Evolutionary conservation across 176 grass and related monocot genomes (phyloP).

Genomic region (Leersia perrieri): DNA sequence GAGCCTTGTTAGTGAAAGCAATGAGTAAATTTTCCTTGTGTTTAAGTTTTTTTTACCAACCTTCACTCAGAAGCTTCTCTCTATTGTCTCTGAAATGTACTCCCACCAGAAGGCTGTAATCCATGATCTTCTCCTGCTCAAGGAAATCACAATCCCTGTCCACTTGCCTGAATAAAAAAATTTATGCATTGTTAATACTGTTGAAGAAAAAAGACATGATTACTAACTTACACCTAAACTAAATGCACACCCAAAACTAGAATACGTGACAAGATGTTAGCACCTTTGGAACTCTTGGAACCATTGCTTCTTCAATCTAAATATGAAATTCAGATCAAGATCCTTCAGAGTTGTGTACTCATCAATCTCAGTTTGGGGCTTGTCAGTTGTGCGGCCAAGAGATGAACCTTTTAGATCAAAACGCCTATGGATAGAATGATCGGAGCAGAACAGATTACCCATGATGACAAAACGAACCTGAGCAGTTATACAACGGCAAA

Average conservation of each 20-base stretch:
- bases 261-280: conserved; percentile 1
- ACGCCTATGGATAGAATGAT: conserved; percentile 78
- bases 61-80: conserved; percentile 54
- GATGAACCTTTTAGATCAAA: conserved; percentile 99
- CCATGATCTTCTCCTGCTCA: conserved; percentile 98
- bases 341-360: conserved; percentile 97
- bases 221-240: neutral
- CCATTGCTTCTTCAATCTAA: conserved; percentile 82
- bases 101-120: conserved; percentile 94
- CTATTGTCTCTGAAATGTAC: conserved; percentile 72
- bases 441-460: conserved; percentile 93
- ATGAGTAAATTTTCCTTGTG: neutral
- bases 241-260: conserved; percentile 3
- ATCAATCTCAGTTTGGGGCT: conserved; percentile 86
- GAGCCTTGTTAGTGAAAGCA: conserved; percentile 31
- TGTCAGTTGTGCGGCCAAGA: conserved; percentile 86
- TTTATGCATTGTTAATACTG: no score
- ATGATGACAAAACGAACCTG: conserved; percentile 99
- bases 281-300: conserved; percentile 97
- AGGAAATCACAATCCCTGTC: conserved; percentile 96
- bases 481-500: conserved; percentile 8
- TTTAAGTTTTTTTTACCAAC: conserved; percentile 46
- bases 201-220: neutral
- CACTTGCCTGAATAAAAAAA: conserved; percentile 73
- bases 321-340: conserved; percentile 98